Percentiles rank a stretch among this genome's conserved stretches.
These are phyloP conservation scores for Lactarius vividus DNA, from an alignment of 768 basidiomycete species.

Conservation along the genomic window DNA sequence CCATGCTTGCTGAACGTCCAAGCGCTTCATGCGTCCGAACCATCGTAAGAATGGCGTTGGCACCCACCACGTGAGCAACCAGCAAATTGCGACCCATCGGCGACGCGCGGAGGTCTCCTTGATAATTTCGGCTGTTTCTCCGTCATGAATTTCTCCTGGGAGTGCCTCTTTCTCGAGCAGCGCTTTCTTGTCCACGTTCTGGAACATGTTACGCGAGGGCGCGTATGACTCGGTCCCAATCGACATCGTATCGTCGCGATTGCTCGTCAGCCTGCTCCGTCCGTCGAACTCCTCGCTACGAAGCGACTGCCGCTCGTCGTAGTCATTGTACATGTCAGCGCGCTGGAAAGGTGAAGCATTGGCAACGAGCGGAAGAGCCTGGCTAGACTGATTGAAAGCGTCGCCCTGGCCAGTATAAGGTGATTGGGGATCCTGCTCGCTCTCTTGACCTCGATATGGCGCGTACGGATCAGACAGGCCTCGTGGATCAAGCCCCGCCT, in stretches of 20 bases:
- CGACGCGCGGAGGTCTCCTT: conserved; percentile 79
- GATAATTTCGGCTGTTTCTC: conserved; percentile 84
- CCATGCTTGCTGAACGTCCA: conserved; percentile 95
- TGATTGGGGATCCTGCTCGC: conserved; percentile 38
- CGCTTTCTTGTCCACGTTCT: conserved; percentile 70
- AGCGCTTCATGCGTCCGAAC: conserved; percentile 89
- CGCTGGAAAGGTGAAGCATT: conserved; percentile 83
- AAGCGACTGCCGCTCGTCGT: conserved; percentile 70
- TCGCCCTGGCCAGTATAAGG: conserved; percentile 43
- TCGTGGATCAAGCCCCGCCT: conserved; percentile 61
- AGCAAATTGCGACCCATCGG: conserved; percentile 84
- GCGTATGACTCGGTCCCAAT: conserved; percentile 93
- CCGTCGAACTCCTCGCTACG: conserved; percentile 79
- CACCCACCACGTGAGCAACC: conserved; percentile 91
- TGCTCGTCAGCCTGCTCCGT: conserved; percentile 71
- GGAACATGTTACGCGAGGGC: conserved; percentile 95
- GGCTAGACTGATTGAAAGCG: conserved; percentile 56
- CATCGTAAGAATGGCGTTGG: conserved; percentile 67
- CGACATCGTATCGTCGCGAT: conserved; percentile 73
- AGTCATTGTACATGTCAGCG: conserved; percentile 71
- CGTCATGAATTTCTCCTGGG: conserved; percentile 81
- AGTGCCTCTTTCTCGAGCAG: conserved; percentile 78
- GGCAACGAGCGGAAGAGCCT: conserved; percentile 78
- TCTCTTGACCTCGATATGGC: conserved; percentile 61
- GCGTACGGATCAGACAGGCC: conserved; percentile 68